Conservation (phyloP, 2,329 filamentous ascomycete species). For the Claviceps humidiphila region DNA sequence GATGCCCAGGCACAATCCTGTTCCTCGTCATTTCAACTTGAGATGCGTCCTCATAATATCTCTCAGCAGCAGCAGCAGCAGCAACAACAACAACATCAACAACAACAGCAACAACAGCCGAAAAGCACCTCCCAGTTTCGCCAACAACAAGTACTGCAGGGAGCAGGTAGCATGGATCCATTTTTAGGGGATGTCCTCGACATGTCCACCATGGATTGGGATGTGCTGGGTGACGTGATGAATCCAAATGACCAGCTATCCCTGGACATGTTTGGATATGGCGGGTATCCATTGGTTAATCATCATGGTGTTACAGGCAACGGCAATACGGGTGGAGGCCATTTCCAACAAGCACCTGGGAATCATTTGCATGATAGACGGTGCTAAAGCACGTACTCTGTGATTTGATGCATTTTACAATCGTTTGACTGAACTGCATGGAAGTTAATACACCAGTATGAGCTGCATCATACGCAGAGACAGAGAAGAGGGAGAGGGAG, state of each 20-base stretch:
- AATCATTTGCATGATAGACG: neutral
- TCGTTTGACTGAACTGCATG: neutral
- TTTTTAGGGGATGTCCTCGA: constrained; percentile 32
- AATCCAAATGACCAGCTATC: constrained; percentile 16
- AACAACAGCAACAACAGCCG: neutral
- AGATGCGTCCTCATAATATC: neutral
- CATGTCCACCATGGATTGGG: constrained; percentile 30
- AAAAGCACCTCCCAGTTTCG: neutral
- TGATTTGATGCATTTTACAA: neutral
- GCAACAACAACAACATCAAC: neutral
- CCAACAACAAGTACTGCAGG: constrained; percentile 6
- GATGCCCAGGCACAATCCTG: neutral
- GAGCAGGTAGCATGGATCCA: constrained; percentile 25
- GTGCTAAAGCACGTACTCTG: neutral
- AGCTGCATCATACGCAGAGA: neutral
- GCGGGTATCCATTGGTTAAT: constrained; percentile 12
- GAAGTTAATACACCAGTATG: neutral
- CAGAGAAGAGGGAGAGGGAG: neutral
- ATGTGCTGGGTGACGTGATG: constrained; percentile 27
- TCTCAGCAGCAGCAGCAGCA: neutral
- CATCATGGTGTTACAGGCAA: constrained; percentile 7
- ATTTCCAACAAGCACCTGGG: constrained; percentile 3
- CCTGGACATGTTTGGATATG: constrained; percentile 19
- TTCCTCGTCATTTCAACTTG: neutral
- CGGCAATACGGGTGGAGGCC: constrained; percentile 1